Percentiles rank a stretch among this genome's conserved stretches.
phyloP scores from a whole-genome alignment of 805 yeast genomes.

The Cyberlindnera mrakii region DNA sequence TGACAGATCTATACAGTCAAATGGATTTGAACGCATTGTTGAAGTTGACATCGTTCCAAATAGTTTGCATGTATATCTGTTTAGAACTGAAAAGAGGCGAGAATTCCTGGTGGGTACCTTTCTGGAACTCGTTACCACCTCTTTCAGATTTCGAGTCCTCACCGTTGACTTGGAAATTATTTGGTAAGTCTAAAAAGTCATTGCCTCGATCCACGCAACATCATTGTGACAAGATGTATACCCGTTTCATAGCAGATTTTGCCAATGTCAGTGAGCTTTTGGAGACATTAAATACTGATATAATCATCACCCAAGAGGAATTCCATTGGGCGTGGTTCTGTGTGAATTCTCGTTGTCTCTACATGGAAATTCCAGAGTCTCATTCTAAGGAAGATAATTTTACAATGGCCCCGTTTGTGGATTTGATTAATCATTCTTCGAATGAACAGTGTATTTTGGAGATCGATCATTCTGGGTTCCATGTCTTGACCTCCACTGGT shows the following conservation, averaged over 20 bases:
- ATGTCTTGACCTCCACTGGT: conserved; percentile 34
- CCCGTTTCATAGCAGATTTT: conserved; percentile 42
- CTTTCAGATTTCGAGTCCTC: conserved; percentile 43
- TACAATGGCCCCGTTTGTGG: conserved; percentile 89
- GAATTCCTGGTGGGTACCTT: conserved; percentile 61
- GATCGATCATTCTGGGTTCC: conserved; percentile 44
- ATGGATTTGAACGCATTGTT: conserved; percentile 28
- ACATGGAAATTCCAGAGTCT: conserved; percentile 58
- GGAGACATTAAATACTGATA: background rate
- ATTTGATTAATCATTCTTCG: conserved; percentile 70
- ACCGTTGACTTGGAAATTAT: conserved; percentile 60
- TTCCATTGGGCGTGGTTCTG: conserved; percentile 78
- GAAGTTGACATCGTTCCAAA: conserved; percentile 51
- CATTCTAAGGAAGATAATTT: conserved; percentile 55
- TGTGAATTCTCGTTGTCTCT: conserved; percentile 87
- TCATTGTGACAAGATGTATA: conserved; percentile 37
- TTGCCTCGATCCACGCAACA: conserved; percentile 40
- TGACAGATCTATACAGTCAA: conserved; percentile 10
- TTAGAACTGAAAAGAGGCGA: conserved; percentile 36
- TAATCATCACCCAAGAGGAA: conserved; percentile 2
- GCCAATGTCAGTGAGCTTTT: conserved; percentile 25
- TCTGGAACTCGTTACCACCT: conserved; percentile 58
- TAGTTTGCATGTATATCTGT: conserved; percentile 43
- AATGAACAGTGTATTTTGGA: conserved; percentile 46
- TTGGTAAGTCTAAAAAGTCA: conserved; percentile 17